Conservation (phyloP, 164 flowering plant species). For the Magnolia sinica region DNA sequence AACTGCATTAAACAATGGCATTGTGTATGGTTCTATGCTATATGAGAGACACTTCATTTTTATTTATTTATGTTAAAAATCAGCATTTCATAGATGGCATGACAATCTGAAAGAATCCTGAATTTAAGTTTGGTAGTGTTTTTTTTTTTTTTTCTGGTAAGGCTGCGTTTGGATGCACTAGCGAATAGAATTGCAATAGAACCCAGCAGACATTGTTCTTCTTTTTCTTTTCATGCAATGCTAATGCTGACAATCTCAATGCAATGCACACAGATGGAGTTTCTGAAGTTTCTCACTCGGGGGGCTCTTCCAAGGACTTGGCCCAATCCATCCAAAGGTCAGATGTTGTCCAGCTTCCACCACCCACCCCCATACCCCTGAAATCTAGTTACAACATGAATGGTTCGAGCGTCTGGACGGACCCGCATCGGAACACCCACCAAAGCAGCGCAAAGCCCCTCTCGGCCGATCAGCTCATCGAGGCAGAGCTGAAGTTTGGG, state of each 20-base stretch:
- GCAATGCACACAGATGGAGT: constrained; percentile 28
- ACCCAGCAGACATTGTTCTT: neutral
- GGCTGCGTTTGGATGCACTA: neutral
- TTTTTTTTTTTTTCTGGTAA: neutral
- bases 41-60: neutral
- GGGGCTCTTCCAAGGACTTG: constrained; percentile 40
- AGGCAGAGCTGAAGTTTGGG: constrained; percentile 42
- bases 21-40: neutral
- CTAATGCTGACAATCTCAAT: neutral
- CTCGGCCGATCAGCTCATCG: constrained; percentile 28
- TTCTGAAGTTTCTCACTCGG: constrained; percentile 37
- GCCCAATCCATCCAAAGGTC: constrained; percentile 20
- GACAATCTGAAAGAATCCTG: neutral
- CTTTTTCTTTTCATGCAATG: neutral
- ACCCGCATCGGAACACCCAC: constrained; percentile 20
- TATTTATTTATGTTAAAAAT: no score
- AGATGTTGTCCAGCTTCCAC: constrained; percentile 33
- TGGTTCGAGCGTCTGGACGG: constrained; percentile 31
- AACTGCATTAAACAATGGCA: neutral
- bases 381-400: constrained; percentile 32
- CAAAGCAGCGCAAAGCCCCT: constrained; percentile 35
- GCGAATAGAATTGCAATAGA: neutral
- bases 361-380: constrained; percentile 32
- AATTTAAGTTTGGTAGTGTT: no score
- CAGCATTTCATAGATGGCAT: neutral